Percentiles rank a stretch among this genome's conserved stretches.
phyloP scores from a whole-genome alignment of 2,329 filamentous ascomycete genomes.

The Alternaria ethzedia region DNA sequence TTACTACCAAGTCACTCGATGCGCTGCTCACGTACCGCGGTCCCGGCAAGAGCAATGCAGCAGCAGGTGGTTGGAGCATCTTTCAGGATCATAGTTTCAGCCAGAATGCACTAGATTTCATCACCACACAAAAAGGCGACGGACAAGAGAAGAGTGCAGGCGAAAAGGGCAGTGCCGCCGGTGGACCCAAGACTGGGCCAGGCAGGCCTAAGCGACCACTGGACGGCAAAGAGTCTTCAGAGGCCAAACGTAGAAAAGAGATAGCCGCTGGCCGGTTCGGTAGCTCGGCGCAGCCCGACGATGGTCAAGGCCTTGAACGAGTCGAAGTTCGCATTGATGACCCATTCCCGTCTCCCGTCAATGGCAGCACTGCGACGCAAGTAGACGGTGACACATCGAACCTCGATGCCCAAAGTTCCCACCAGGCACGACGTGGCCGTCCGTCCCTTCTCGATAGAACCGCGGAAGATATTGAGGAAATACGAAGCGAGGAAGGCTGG shows the following conservation, averaged over 20 bases:
- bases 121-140: conserved; percentile 34
- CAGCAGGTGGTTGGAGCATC: conserved; percentile 79
- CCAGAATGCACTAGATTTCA: conserved; percentile 58
- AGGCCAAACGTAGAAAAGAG: conserved; percentile 64
- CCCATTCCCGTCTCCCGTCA: conserved; percentile 38
- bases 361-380: conserved; percentile 2
- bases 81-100: conserved; percentile 70
- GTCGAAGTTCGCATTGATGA: conserved; percentile 60
- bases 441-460: conserved; percentile 44
- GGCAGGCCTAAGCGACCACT: conserved; percentile 37
- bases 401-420: conserved; percentile 21
- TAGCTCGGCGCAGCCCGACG: conserved; percentile 48
- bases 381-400: conserved; percentile 23
- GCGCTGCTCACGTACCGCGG: conserved; percentile 74
- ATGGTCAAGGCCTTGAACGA: conserved; percentile 54
- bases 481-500: conserved; percentile 51
- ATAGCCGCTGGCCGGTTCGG: conserved; percentile 76
- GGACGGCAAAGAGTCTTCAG: conserved; percentile 35
- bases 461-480: conserved; percentile 37
- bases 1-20: conserved; percentile 74
- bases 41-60: conserved; percentile 71
- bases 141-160: conserved; percentile 19
- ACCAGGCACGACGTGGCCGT: conserved; percentile 33
- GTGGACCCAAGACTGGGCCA: conserved; percentile 27
- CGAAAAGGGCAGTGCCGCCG: conserved; percentile 20